Base-by-base conservation (phyloP, 73 alveolate species). In the Paramecium octaurelia region DNA sequence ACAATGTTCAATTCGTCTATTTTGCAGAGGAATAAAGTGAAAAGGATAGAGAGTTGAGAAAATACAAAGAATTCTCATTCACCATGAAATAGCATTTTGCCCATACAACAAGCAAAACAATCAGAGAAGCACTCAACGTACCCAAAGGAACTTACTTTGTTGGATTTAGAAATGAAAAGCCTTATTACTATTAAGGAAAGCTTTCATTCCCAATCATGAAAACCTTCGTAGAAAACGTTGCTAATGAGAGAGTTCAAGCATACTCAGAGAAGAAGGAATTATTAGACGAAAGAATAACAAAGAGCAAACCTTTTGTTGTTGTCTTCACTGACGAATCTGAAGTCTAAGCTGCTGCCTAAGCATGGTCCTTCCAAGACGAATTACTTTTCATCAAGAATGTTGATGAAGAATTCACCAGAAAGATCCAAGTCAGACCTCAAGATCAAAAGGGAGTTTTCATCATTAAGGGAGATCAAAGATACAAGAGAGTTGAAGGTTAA, bases 11-110 rank as follows among this genome's bases (percentile, higher is more conserved):
- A 50, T 36, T 93, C 60, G 23, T 93, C 6, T 93, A 93, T 85
- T 93, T 60, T 84, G 96, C 95, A 12, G 75, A 80, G 71, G 93
- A 93, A 86, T 23, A 42, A 91, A 60, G 46, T 24, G 87, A 80
- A 27, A 46, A 85, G 40, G 92, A 93, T 46, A 80, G 91, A 27
- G 94, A 93, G 84, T 91, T 75, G 23, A 90, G 84, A 23, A 43
- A 76, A 83, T 80, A 43, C 8, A 80, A 80, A 18, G 91, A 80
- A 46, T 80, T 80, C 57, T 80, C 91, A 44, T 80, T 80, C 48
- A 80, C 91, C 0, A 80, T 80, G 91, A 80, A 80, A 80, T 46
- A 42, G 16, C 91, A 80, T 80, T 80, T 80, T 80, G 91, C 91
- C 6, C 91, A 80, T 24, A 80, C 91, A 20, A 43, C 43, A 8